Conservation (phyloP, 176 grass and related monocot species). For the Hordeum vulgare region MorexV3_pseudomolecules_assembly NC_058521.1:605651596-605652095, state of each 20-base stretch:
- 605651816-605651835: conserved; percentile 57
- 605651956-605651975: conserved; percentile 41
- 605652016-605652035: conserved; percentile 4
- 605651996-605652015: conserved; percentile 78
- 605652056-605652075: background rate
- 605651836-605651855: conserved; percentile 49
- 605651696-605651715: conserved; percentile 38
- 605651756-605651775: conserved; percentile 40
- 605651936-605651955: conserved; percentile 34
- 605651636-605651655: background rate
- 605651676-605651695: conserved; percentile 11
- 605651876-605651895: conserved; percentile 55
- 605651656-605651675: background rate
- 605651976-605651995: conserved; percentile 35
- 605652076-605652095: background rate
- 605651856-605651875: conserved; percentile 80
- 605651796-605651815: conserved; percentile 56
- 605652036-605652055: background rate
- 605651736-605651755: conserved; percentile 43
- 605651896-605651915: conserved; percentile 75
- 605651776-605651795: conserved; percentile 48
- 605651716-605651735: conserved; percentile 52
- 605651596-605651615: background rate
- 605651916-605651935: conserved; percentile 41
- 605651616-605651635: background rate